Evolutionary conservation across 768 basidiomycete species (phyloP).

Genomic region (Termitomyces sp.): DNA sequence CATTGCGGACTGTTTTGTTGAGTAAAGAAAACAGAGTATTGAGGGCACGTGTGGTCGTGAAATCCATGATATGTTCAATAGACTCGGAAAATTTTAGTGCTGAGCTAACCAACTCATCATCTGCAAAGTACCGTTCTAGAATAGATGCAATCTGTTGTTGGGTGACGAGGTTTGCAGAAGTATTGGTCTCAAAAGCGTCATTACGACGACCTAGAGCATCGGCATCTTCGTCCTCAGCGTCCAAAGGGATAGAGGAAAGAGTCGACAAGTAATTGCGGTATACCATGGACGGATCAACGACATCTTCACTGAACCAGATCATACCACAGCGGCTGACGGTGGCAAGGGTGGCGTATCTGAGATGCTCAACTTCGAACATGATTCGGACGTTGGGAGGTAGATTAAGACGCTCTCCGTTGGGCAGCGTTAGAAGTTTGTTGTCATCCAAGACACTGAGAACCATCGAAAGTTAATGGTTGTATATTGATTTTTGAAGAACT

Average conservation of each 20-base stretch:
- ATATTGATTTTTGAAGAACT: slow-evolving; percentile 18
- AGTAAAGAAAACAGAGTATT: slow-evolving; percentile 95
- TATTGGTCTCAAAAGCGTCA: slow-evolving; percentile 47
- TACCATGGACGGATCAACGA: slow-evolving; percentile 88
- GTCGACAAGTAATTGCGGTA: slow-evolving; percentile 85
- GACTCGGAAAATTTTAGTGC: slow-evolving; percentile 78
- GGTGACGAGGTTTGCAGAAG: slow-evolving; percentile 62
- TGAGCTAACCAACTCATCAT: slow-evolving; percentile 75
- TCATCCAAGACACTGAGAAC: slow-evolving; percentile 90
- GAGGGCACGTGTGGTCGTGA: slow-evolving; percentile 86
- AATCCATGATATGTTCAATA: slow-evolving; percentile 99
- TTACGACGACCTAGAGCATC: slow-evolving; percentile 61
- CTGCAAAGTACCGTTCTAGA: slow-evolving; percentile 78
- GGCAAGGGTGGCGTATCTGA: slow-evolving; percentile 94
- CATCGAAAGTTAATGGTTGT: neutral
- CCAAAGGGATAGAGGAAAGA: slow-evolving; percentile 70
- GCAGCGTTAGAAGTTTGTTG: slow-evolving; percentile 94
- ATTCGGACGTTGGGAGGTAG: slow-evolving; percentile 96
- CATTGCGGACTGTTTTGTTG: slow-evolving; percentile 92
- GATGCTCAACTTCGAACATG: slow-evolving; percentile 99
- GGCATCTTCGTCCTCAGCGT: slow-evolving; percentile 85
- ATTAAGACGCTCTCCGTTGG: slow-evolving; percentile 97
- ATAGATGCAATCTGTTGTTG: slow-evolving; percentile 75
- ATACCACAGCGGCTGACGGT: slow-evolving; percentile 99
- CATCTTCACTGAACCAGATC: slow-evolving; percentile 99